These are phyloP conservation scores for Limtongia smithiae DNA, from an alignment of 805 yeast genomes.

Conservation along the genomic window DNA sequence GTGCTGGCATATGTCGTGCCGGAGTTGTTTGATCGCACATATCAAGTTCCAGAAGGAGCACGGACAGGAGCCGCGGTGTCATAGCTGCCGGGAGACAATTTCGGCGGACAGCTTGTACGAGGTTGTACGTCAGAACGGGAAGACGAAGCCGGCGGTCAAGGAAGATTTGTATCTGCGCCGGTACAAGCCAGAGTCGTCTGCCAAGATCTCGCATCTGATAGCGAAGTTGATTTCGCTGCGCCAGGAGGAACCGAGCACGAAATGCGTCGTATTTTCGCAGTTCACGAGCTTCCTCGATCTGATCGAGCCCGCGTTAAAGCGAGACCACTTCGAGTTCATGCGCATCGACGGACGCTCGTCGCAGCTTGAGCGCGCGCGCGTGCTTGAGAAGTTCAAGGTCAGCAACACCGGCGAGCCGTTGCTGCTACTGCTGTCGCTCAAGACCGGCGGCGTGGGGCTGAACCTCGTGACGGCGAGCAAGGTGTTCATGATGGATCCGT, in stretches of 20 bases:
- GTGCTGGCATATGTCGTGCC: constrained; percentile 80
- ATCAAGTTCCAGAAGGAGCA: constrained; percentile 59
- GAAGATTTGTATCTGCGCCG: constrained; percentile 32
- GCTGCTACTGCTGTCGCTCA: constrained; percentile 67
- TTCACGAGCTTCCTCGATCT: constrained; percentile 79
- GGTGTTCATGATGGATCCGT: constrained; percentile 91
- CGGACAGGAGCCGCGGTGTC: constrained; percentile 56
- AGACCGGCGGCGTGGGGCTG: constrained; percentile 93
- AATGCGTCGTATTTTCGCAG: constrained; percentile 85
- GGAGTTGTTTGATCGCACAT: constrained; percentile 68
- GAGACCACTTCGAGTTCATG: constrained; percentile 50
- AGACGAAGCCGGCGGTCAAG: constrained; percentile 26
- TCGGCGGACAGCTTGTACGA: constrained; percentile 49
- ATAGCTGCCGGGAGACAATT: constrained; percentile 64
- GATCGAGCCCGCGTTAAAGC: constrained; percentile 57
- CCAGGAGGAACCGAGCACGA: constrained; percentile 59
- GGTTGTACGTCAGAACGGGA: constrained; percentile 35
- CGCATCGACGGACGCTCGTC: constrained; percentile 82
- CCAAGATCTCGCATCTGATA: constrained; percentile 69
- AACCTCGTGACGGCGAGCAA: constrained; percentile 79
- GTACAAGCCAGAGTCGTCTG: constrained; percentile 47
- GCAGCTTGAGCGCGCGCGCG: constrained; percentile 59
- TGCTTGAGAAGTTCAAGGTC: constrained; percentile 53
- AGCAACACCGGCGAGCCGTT: constrained; percentile 43
- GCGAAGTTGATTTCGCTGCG: constrained; percentile 54